Base-by-base conservation (phyloP, 202 grass and related monocot genomes). In the Setaria viridis region DNA sequence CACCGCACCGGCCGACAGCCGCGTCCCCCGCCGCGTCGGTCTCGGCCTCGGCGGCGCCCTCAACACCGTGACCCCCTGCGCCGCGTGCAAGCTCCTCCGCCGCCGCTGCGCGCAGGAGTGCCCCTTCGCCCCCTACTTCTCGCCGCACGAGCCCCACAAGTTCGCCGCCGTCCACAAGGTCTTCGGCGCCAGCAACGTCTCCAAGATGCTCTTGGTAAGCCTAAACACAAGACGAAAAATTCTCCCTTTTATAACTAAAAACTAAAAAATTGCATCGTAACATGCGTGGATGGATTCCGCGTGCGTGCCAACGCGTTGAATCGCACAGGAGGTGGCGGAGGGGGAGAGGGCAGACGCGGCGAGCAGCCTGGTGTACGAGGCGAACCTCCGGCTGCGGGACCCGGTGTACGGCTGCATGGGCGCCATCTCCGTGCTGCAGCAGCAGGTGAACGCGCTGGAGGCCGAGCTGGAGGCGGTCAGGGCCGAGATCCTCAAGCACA, bases 131-230 rank as follows among this genome's bases (percentile, higher is more conserved):
- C 90, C 96, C 60, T 96, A 99, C 85, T 99, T 99, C 90, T 91
- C 96, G 14, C 96, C 96, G 32, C 91, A 94, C 48, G 93, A 99
- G 47, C 96, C 96, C 76, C 88, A 96, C 70, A 96, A 94, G 70
- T 99, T 99, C 84, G 93, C 90, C 49, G 91, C 91, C 10, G 96
- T 99, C 58, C 96, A 96, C 86, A 94, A 89, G 87, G 88, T 96
- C 77, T 99, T 99, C 82, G 96, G 96, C 56, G 93, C 93, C 68
- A 94, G 91, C 93, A 99, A 99, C 69, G 90, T 99, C 85, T 99
- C 96, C 88, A 99, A 96, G 93, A 88, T 99, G 89, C 91, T 99
- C 73, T 62, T 94, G 91, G 96, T 98, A 94, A 72, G 47, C 68
- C n/a, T 2, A 15, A 20, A 12, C 30, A 8, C 30, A 51, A 41